Evolutionary conservation across 2,329 filamentous ascomycete genomes (phyloP).

Genomic region (Curvularia sp.): DNA sequence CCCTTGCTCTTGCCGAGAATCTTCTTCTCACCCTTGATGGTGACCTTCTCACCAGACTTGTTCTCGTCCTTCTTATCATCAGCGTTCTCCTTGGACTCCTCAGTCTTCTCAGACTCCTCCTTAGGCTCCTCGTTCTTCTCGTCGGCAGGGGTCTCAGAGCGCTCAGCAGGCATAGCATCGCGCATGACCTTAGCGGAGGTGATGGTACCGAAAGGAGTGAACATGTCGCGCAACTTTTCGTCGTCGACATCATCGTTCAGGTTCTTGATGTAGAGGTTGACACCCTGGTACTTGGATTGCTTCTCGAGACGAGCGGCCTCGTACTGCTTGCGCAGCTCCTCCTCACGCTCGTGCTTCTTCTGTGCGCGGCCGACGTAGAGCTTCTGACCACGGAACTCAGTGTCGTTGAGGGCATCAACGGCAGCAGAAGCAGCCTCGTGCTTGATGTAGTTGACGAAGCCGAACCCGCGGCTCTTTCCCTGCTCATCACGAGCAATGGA

Average conservation of each 20-base stretch:
- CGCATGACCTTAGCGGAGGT: slow-evolving; percentile 99
- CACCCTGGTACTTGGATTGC: slow-evolving; percentile 98
- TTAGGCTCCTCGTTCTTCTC: slow-evolving; percentile 59
- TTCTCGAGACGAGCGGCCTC: slow-evolving; percentile 98
- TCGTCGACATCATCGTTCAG: slow-evolving; percentile 96
- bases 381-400: slow-evolving; percentile 91
- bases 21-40: slow-evolving; percentile 67
- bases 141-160: slow-evolving; percentile 55
- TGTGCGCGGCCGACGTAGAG: slow-evolving; percentile 97
- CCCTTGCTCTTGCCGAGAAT: slow-evolving; percentile 97
- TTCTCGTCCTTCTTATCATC: slow-evolving; percentile 65
- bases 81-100: slow-evolving; percentile 66
- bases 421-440: slow-evolving; percentile 87
- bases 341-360: slow-evolving; percentile 99
- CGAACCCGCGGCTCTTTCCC: slow-evolving; percentile 93
- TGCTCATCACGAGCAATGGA: slow-evolving; percentile 89
- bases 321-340: slow-evolving; percentile 98
- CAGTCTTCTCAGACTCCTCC: slow-evolving; percentile 61
- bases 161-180: slow-evolving; percentile 68
- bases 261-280: slow-evolving; percentile 99
- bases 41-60: slow-evolving; percentile 61
- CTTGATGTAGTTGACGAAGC: slow-evolving; percentile 93
- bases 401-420: slow-evolving; percentile 90
- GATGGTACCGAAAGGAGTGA: slow-evolving; percentile 89
- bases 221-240: slow-evolving; percentile 94